Evolutionary conservation across 768 basidiomycete genomes (phyloP), one percentile per base, ranked within the genome.

Genomic region (Serendipita vermifera): DNA sequence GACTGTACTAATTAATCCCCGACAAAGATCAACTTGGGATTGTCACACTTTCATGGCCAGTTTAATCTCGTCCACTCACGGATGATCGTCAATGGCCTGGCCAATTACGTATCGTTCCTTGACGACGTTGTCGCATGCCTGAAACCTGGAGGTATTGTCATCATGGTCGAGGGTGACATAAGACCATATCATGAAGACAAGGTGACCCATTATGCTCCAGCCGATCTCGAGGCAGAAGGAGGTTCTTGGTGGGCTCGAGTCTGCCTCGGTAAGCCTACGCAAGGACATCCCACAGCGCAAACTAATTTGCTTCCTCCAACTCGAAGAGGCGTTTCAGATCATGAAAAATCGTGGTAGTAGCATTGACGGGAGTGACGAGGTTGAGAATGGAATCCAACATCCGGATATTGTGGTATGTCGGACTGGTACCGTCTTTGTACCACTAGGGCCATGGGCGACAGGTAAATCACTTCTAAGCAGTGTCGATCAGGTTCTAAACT

Each of bases 31-130:
- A 51, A 51, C 17, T 31, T 51, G 26, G 46, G 46, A 9, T 31
- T 51, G 29, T 7, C 46, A 7, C 46, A 51, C 27, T 51, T 20
- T n/a, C 24, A 51, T 29, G 29, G 32, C 27, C 11, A 51, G 46
- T 51, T 51, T 26, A 31, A 51, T n/a, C 46, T 51, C 9, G 46
- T 51, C 9, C 46, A 51, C 17, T 51, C 46, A 15, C 20, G 46
- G 17, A 31, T 31, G n/a, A n/a, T 51, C 15, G 46, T 51, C n/a
- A 51, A 51, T 26, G 46, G 46, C 24, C 26, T 51, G 5, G 17
- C 26, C 7, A 31, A 51, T 31, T 51, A 27, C 32, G 24, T 7
- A 5, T 4, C 9, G 4, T 51, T 27, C 17, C 9, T 51, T 31
- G 46, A 51, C 20, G 46, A 51, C 27, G 17, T 51, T 26, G 46